phyloP scores from a whole-genome alignment of 441 rosid species.

The Corymbia calophylla region DNA sequence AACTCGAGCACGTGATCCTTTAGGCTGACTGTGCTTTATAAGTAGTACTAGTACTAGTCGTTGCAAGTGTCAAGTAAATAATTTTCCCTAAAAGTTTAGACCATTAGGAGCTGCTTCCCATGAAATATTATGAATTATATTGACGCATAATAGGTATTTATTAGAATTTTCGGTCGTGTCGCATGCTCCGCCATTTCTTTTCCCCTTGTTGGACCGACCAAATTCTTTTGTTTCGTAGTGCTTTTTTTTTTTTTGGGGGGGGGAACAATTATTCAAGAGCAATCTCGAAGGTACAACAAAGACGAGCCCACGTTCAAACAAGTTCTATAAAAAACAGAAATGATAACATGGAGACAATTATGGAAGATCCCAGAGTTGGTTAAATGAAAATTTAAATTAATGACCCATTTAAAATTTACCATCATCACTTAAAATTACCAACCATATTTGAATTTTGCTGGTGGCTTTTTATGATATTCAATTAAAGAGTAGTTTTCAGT shows the following conservation, averaged over 20 bases:
- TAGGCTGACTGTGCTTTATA: background rate
- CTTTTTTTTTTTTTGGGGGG: too few relatives aligned
- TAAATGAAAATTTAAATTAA: background rate
- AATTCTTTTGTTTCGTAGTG: background rate
- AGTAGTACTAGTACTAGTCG: background rate
- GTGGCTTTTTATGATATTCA: background rate
- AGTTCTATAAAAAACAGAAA: accelerated
- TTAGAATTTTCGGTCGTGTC: background rate
- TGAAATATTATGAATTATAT: background rate
- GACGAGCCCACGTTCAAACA: background rate
- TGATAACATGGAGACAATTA: background rate
- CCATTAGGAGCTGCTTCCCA: background rate
- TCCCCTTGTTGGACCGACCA: background rate
- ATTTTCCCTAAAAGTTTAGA: background rate
- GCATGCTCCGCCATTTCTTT: background rate
- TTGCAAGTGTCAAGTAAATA: background rate
- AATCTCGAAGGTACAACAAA: background rate
- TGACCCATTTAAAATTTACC: background rate
- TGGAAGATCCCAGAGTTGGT: background rate
- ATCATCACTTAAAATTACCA: background rate
- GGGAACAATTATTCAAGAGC: too few relatives aligned
- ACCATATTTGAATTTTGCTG: background rate
- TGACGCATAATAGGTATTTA: background rate
- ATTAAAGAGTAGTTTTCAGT: background rate
- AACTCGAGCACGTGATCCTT: background rate